phyloP scores from a whole-genome alignment of 768 basidiomycete genomes.

The Pleurotus giganteus region DNA sequence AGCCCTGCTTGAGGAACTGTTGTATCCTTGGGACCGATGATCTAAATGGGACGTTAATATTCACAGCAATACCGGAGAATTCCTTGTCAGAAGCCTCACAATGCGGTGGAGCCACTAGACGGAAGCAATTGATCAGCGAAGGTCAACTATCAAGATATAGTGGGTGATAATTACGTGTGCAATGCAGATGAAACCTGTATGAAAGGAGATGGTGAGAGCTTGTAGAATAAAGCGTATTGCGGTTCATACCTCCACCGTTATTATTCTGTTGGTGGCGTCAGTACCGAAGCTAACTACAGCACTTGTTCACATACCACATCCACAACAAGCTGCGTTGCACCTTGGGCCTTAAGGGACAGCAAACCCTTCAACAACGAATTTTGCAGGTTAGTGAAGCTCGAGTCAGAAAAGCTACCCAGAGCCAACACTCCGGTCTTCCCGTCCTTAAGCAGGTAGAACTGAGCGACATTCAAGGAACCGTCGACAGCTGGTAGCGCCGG shows the following conservation, averaged over 20 bases:
- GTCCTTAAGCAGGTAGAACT: slow-evolving; percentile 53
- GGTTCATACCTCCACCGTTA: slow-evolving; percentile 42
- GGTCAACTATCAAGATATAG: neutral
- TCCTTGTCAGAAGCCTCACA: slow-evolving; percentile 5
- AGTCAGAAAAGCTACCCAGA: slow-evolving; percentile 55
- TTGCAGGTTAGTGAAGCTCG: slow-evolving; percentile 39
- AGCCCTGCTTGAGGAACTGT: slow-evolving; percentile 58
- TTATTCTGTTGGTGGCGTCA: slow-evolving; percentile 32
- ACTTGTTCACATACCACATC: slow-evolving; percentile 44
- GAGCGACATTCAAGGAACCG: slow-evolving; percentile 48
- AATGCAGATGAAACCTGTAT: slow-evolving; percentile 50
- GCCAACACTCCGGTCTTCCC: slow-evolving; percentile 53
- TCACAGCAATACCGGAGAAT: neutral
- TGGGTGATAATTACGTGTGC: slow-evolving; percentile 41
- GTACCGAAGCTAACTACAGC: neutral
- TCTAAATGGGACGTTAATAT: neutral
- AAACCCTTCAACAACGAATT: slow-evolving; percentile 44
- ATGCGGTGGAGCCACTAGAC: slow-evolving; percentile 39
- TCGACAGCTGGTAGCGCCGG: slow-evolving; percentile 38
- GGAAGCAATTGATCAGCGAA: neutral
- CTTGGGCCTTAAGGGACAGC: slow-evolving; percentile 40
- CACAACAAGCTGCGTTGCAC: slow-evolving; percentile 54
- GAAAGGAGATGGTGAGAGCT: neutral
- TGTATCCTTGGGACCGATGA: slow-evolving; percentile 36
- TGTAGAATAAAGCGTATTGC: neutral